Percentiles rank a stretch among this genome's conserved stretches.
phyloP scores from a whole-genome alignment of 148 eudicot genomes.

The Rhododendron molle region DNA sequence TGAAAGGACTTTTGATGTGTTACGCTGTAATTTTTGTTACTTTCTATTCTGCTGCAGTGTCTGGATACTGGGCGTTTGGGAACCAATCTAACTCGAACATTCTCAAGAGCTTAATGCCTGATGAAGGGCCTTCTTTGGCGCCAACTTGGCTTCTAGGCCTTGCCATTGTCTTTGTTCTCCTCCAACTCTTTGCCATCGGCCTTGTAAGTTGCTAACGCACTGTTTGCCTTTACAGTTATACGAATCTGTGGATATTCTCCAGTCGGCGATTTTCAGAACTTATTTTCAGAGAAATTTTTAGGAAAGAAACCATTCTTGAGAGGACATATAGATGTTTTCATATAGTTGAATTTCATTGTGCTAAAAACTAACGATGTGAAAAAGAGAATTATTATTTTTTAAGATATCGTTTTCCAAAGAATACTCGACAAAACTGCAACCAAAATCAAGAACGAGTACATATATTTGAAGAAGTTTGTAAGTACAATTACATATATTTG shows the following conservation, averaged over 20 bases:
- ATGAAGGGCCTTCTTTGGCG: constrained; percentile 71
- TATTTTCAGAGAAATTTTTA: neutral
- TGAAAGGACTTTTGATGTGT: constrained; percentile 82
- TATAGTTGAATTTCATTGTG: neutral
- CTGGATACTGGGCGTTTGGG: constrained; percentile 90
- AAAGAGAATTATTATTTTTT: neutral
- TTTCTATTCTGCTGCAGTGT: constrained; percentile 75
- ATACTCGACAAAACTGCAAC: neutral
- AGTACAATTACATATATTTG: neutral
- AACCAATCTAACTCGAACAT: constrained; percentile 70
- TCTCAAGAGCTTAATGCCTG: constrained; percentile 74
- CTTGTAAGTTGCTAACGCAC: constrained; percentile 40
- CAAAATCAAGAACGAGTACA: neutral
- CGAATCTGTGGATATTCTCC: neutral
- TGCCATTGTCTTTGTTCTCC: constrained; percentile 69
- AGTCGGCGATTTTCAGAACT: neutral
- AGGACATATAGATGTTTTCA: neutral
- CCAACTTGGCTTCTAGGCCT: constrained; percentile 72
- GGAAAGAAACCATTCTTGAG: neutral
- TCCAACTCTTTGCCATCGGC: constrained; percentile 95
- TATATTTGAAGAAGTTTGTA: too few species aligned
- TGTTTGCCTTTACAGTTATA: neutral
- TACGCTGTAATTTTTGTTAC: constrained; percentile 75
- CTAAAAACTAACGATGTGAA: neutral
- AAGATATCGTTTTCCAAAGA: neutral